A percentile compares a stretch with the other conserved stretches of the same genome.
These are phyloP conservation scores for Phytophthora agathidicida DNA, from an alignment of 352 stramenopile genomes.

Conservation along the genomic window DNA sequence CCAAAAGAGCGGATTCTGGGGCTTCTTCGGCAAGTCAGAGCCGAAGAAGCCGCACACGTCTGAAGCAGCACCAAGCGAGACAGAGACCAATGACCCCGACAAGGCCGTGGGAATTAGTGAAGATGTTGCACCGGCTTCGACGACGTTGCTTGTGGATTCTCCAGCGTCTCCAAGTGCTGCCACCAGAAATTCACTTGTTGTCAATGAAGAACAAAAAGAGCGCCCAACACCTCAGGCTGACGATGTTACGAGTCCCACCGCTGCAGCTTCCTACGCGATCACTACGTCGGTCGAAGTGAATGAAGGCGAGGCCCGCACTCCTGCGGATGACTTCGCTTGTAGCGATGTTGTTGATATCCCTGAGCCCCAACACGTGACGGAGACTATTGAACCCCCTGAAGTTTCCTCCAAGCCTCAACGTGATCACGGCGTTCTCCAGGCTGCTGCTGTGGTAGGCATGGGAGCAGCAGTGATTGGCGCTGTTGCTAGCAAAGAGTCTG, in stretches of 20 bases:
- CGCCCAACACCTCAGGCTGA: not conserved
- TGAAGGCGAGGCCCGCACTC: constrained; percentile 5
- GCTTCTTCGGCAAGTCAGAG: constrained; percentile 28
- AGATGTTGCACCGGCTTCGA: not conserved
- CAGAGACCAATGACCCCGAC: not conserved
- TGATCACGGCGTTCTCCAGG: not conserved
- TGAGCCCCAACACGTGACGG: not conserved
- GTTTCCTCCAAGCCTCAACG: constrained; percentile 1
- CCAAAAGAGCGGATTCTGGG: constrained; percentile 36
- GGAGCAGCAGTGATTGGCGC: not conserved
- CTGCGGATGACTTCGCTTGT: not conserved
- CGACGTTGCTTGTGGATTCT: not conserved
- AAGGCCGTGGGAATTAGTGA: not conserved
- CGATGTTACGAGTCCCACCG: not conserved
- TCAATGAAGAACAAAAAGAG: constrained; percentile 5
- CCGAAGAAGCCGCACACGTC: not conserved
- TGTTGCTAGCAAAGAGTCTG: not conserved
- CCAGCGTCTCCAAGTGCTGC: not conserved
- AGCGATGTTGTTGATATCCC: constrained; percentile 3
- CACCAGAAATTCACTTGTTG: not conserved
- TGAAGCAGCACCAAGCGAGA: not conserved
- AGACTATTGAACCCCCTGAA: not conserved
- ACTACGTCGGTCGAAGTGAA: not conserved
- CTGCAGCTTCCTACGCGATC: not conserved
- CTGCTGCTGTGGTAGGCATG: not conserved